Percentiles rank a stretch among this genome's conserved stretches.
Conservation (phyloP, 2,329 filamentous ascomycete genomes). For the Aureobasidium sp. region DNA sequence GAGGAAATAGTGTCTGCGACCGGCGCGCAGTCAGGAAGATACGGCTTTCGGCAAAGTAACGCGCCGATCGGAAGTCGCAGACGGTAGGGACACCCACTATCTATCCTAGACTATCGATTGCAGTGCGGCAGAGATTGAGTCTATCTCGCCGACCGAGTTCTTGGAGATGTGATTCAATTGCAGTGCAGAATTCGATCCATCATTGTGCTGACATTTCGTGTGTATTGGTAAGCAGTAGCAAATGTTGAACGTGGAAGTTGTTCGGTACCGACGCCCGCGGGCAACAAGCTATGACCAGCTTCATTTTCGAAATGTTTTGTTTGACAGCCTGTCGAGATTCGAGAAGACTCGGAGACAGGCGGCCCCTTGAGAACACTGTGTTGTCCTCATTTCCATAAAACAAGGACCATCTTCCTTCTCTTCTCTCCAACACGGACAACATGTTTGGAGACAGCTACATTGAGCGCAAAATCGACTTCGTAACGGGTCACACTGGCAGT, state of each 20-base stretch:
- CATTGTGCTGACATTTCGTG: neutral
- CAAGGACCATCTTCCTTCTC: neutral
- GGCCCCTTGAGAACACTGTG: slow-evolving; percentile 13
- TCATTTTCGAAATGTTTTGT: slow-evolving; percentile 13
- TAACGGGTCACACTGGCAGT: slow-evolving; percentile 82
- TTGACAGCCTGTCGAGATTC: slow-evolving; percentile 9
- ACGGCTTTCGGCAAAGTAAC: neutral
- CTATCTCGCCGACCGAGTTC: neutral
- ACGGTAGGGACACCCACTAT: neutral
- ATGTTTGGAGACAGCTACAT: slow-evolving; percentile 56
- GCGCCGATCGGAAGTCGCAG: neutral
- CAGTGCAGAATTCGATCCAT: neutral
- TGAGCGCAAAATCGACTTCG: slow-evolving; percentile 87
- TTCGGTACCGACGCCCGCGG: slow-evolving; percentile 3
- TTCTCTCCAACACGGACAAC: neutral
- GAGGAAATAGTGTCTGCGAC: neutral
- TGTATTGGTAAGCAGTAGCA: neutral
- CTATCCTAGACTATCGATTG: neutral
- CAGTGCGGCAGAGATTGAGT: too few species aligned
- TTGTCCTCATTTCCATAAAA: slow-evolving; percentile 10
- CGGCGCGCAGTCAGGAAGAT: slow-evolving; percentile 2
- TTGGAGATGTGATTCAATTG: neutral
- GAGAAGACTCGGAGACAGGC: slow-evolving; percentile 8
- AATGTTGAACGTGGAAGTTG: neutral
- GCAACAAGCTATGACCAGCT: slow-evolving; percentile 6